Base-by-base conservation (phyloP, 208 protist species). In the Trypanosomatidae sp. region DNA sequence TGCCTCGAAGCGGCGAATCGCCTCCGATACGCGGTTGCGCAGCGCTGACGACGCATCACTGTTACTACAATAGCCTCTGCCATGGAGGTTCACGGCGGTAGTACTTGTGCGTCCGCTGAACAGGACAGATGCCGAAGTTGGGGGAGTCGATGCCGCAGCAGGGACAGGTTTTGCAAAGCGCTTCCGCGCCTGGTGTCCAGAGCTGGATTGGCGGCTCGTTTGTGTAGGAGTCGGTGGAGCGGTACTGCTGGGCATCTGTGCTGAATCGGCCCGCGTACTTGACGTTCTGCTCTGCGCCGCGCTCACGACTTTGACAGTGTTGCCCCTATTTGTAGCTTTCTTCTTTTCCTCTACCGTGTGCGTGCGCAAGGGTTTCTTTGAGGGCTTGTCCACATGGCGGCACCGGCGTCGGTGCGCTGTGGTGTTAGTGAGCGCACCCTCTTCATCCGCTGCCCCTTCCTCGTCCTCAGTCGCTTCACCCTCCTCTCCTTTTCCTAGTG, bases 1-100 rank as follows among this genome's bases (percentile, higher is more conserved):
- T 25, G 70, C 58, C 58, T 74, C 76, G 39, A 76, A 30, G 13
- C 66, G 62, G 4, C 76, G 56, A 8, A 76, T 76, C 41, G 47
- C 66, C 39, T 70, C 70, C n/a, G 71, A 33, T 25, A 76, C 44
- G 47, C 70, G 65, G 30, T 33, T 43, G 41, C 76, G 76, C 44
- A 76, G 71, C 28, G 6, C 56, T 3, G 47, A n/a, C 3, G 64
- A 49, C 30, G 36, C 65, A 41, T 56, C 47, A 25, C 25, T 30
- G 65, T n/a, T 33, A n/a, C 9, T 17, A 19, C 62, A 13, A 22
- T 41, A 3, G 9, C 25, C 17, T 33, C 58, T 43, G 33, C 3
- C 22, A 64, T 43, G 28, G 6, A 33, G 28, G 36, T 43, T 39
- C 33, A 12, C 7, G 36, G 6, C 0, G 19, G 33, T 39, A 9